Percentiles rank a stretch among this genome's conserved stretches.
Evolutionary conservation across 1,139 yeast genomes (phyloP).

Genomic region (Suhomyces kunorum): DNA sequence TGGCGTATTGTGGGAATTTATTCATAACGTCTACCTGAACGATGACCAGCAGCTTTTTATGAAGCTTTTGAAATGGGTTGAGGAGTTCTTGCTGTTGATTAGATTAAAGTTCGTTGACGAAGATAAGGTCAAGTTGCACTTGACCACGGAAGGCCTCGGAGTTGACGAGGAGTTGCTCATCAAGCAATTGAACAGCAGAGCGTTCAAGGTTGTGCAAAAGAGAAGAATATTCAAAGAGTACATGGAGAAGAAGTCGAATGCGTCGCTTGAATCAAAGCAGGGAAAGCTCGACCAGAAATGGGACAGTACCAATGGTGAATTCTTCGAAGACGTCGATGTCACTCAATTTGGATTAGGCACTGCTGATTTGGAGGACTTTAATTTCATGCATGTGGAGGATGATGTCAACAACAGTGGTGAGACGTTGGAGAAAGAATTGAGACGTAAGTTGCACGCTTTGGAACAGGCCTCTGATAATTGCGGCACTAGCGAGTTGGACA

Average conservation of each 20-base stretch:
- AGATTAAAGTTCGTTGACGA: constrained; percentile 61
- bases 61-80: constrained; percentile 69
- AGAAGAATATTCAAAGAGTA: constrained; percentile 40
- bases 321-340: constrained; percentile 43
- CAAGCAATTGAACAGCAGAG: constrained; percentile 33
- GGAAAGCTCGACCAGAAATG: constrained; percentile 48
- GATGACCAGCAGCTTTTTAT: constrained; percentile 74
- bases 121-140: constrained; percentile 43
- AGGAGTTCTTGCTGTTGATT: constrained; percentile 55
- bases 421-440: constrained; percentile 15
- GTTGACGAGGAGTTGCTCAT: constrained; percentile 30
- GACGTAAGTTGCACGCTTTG: constrained; percentile 13
- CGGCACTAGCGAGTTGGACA: constrained; percentile 22
- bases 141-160: constrained; percentile 21
- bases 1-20: constrained; percentile 66
- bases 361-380: constrained; percentile 61
- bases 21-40: constrained; percentile 72
- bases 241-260: constrained; percentile 23
- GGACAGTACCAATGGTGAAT: constrained; percentile 47
- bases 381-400: constrained; percentile 30
- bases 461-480: constrained; percentile 11
- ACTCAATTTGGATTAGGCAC: constrained; percentile 59
- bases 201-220: constrained; percentile 31
- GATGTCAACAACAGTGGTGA: constrained; percentile 13
- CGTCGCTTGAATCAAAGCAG: constrained; percentile 22